A percentile compares a stretch with the other conserved stretches of the same genome.
These are phyloP conservation scores for Phytophthora sojae DNA, from an alignment of 352 stramenopile species.

Conservation along the genomic window DNA sequence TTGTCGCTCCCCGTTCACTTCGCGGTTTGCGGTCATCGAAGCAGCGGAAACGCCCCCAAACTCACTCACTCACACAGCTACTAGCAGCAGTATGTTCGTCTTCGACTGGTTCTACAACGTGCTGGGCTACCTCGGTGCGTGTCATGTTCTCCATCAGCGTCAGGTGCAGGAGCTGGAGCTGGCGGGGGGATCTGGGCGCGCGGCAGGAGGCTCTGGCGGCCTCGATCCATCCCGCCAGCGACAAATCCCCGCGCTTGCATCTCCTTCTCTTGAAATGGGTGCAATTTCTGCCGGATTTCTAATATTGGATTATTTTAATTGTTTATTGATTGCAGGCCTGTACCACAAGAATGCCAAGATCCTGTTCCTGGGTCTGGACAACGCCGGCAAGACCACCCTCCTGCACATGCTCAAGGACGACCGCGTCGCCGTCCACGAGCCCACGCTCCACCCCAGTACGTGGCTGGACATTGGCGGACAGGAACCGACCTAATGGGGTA, in stretches of 20 bases:
- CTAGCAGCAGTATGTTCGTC: conserved; percentile 86
- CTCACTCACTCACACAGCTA: background rate
- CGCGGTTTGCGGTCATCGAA: conserved; percentile 44
- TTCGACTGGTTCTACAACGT: conserved; percentile 97
- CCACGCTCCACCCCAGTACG: conserved; percentile 96
- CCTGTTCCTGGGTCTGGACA: conserved; percentile 99
- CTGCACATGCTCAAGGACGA: conserved; percentile 99
- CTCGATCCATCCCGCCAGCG: conserved; percentile 2
- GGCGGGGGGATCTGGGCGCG: too few relatives aligned
- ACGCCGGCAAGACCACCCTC: conserved; percentile 99
- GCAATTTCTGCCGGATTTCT: conserved; percentile 12
- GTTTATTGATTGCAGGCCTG: conserved; percentile 84
- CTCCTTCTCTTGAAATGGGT: conserved; percentile 17
- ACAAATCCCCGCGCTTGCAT: conserved; percentile 19
- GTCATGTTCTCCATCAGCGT: too few relatives aligned
- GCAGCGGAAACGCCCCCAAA: conserved; percentile 27
- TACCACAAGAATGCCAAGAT: conserved; percentile 99
- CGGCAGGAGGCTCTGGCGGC: background rate
- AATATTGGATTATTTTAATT: conserved; percentile 10
- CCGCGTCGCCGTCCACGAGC: conserved; percentile 95
- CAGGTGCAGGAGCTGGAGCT: background rate
- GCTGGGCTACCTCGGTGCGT: conserved; percentile 92
- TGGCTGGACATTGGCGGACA: background rate
- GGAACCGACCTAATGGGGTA: too few relatives aligned
- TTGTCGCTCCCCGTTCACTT: conserved; percentile 31